Conservation (phyloP, 805 yeast species). For the Cyberlindnera meyerae region DNA sequence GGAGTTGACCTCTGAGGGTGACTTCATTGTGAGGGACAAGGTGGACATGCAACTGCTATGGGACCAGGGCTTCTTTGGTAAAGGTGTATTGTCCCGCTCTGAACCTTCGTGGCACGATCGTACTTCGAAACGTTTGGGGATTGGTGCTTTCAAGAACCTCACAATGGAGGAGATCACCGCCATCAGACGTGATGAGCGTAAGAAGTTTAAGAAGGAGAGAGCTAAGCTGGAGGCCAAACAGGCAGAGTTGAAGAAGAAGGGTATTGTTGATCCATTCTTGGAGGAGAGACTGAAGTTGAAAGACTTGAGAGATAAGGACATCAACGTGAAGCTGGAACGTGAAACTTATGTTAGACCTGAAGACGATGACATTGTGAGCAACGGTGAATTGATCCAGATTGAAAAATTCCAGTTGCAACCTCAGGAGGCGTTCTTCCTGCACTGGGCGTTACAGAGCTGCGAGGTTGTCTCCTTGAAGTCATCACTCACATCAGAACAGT, state of each 20-base stretch:
- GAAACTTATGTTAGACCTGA: conserved; percentile 29
- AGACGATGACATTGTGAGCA: conserved; percentile 30
- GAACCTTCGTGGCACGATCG: conserved; percentile 90
- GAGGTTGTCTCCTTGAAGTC: conserved; percentile 27
- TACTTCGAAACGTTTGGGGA: conserved; percentile 49
- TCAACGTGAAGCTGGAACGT: conserved; percentile 20
- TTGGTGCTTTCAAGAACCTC: conserved; percentile 32
- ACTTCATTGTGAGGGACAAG: conserved; percentile 34
- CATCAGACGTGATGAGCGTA: conserved; percentile 64
- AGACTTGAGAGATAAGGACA: conserved; percentile 28
- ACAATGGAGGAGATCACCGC: conserved; percentile 77
- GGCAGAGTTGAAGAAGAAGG: conserved; percentile 35
- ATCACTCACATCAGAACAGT: conserved; percentile 11
- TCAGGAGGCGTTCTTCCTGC: conserved; percentile 67
- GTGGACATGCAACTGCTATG: conserved; percentile 57
- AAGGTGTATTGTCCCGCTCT: conserved; percentile 81
- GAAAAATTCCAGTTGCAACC: conserved; percentile 61
- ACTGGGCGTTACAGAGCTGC: conserved; percentile 49
- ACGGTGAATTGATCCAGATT: conserved; percentile 28
- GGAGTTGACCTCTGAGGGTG: conserved; percentile 30
- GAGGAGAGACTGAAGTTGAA: conserved; percentile 30
- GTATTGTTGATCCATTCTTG: conserved; percentile 33
- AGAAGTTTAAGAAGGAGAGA: conserved; percentile 65
- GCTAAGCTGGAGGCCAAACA: conserved; percentile 50
- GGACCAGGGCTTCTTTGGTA: conserved; percentile 89